phyloP scores from a whole-genome alignment of 768 basidiomycete genomes.

The Termitomyces eurrhizus region DNA sequence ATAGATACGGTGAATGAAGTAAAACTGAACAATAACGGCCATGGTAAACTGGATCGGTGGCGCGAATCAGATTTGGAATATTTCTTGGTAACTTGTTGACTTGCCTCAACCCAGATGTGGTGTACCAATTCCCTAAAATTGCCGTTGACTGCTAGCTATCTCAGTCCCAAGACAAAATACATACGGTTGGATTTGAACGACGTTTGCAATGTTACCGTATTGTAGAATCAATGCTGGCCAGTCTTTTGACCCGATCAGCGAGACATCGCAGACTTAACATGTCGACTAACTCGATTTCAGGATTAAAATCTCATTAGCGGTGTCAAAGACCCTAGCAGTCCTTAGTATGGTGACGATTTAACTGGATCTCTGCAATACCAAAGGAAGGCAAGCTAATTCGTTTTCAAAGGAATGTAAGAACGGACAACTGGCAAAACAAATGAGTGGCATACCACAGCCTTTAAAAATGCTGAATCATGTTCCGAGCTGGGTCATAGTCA shows the following conservation, averaged over 20 bases:
- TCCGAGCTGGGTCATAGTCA: too few relatives aligned
- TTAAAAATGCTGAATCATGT: too few relatives aligned
- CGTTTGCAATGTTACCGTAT: too few relatives aligned
- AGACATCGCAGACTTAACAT: too few relatives aligned
- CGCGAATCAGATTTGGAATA: not conserved
- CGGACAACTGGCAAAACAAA: not conserved
- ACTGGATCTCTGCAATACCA: not conserved
- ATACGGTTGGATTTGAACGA: too few relatives aligned
- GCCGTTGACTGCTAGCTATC: not conserved
- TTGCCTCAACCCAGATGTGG: not conserved
- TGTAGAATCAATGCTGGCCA: too few relatives aligned
- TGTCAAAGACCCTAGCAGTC: not conserved
- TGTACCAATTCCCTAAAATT: not conserved
- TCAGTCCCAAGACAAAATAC: too few relatives aligned
- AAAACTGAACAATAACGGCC: not conserved
- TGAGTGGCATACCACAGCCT: too few relatives aligned
- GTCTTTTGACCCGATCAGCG: too few relatives aligned
- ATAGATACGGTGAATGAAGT: slow-evolving; percentile 4
- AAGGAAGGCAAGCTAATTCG: not conserved
- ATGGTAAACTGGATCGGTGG: not conserved
- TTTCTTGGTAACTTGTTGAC: not conserved
- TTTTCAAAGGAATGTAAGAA: not conserved
- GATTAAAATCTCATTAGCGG: not conserved
- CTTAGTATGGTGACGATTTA: too few relatives aligned
- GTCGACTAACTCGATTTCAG: too few relatives aligned